Base-by-base conservation (phyloP, 768 basidiomycete species). In the Boletus edulis region DNA sequence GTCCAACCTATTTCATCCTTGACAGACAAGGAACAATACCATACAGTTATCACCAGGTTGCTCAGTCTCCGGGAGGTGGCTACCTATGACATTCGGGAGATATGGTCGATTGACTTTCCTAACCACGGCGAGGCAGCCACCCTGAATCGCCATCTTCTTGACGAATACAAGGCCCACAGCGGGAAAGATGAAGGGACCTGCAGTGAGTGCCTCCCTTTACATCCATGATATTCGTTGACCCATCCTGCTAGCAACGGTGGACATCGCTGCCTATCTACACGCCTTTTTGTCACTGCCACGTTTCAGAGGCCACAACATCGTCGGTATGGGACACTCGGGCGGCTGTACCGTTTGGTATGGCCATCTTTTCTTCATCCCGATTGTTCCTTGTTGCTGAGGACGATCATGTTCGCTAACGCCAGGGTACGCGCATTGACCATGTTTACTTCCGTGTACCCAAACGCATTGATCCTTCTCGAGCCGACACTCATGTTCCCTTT, bases 61-160 rank as follows among this genome's bases (percentile, higher is more conserved):
- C 60, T 72, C 38, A 39, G 39, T 31, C 52, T 56, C 45, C 46
- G 46, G 12, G 41, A 54, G 18, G 43, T 17, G 8, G 55, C 59
- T 4, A 51, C 58, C 3, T 67, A 61, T 34, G 57, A 51, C 27
- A 63, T 73, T 18, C 60, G 64, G 3, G 72, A 73, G 43, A 64
- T 74, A 51, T 73, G 72, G 72, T 62, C 67, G 3, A 56, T 74
- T 3, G 72, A 73, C 48, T 62, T 72, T 51, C 74, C 71, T 1
- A 73, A 73, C 48, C 72, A 73, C 32, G 72, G 73, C 6, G 65
- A 75, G 47, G 59, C 73, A 11, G 72, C 72, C 14, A 49, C 51
- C 7, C 44, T 70, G n/a, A 73, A 73, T 45, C 69, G 71, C 17
- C 35, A 29, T 44, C 42, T 61, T 18, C 64, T 71, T 29, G 61